Conservation (phyloP, 2,329 filamentous ascomycete species). For the Sporothrix humicola region DNA sequence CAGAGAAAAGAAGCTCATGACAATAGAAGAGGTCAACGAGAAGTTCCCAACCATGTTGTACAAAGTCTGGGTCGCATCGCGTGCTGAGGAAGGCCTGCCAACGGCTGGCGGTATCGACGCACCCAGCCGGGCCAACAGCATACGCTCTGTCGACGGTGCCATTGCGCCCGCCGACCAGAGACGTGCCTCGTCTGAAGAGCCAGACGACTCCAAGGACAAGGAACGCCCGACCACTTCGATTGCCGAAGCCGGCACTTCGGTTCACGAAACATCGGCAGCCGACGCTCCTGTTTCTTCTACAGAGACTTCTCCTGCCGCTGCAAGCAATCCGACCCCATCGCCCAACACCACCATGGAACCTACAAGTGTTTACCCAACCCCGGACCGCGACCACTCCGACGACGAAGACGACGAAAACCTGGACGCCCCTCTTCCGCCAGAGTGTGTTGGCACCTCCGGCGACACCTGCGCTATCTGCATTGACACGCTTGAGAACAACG, state of each 20-base stretch:
- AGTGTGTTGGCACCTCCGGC: constrained; percentile 79
- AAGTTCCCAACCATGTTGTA: constrained; percentile 96
- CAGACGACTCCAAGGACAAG: constrained; percentile 28
- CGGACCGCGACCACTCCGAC: constrained; percentile 52
- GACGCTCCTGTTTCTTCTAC: background rate
- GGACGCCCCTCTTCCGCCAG: constrained; percentile 78
- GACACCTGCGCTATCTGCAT: constrained; percentile 97
- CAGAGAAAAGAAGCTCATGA: constrained; percentile 98
- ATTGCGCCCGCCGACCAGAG: constrained; percentile 47
- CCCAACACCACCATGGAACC: background rate
- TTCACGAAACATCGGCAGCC: background rate
- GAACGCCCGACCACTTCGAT: constrained; percentile 2
- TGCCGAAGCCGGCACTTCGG: background rate
- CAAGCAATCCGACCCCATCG: background rate
- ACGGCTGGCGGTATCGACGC: constrained; percentile 82
- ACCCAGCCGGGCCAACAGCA: constrained; percentile 73
- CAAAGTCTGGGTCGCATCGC: constrained; percentile 87
- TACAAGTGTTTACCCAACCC: constrained; percentile 13
- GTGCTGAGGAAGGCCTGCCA: constrained; percentile 82
- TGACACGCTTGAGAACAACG: constrained; percentile 90
- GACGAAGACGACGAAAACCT: constrained; percentile 73
- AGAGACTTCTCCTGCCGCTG: background rate
- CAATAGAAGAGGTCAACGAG: constrained; percentile 98
- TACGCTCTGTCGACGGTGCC: constrained; percentile 69
- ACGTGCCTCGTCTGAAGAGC: constrained; percentile 53